These are phyloP conservation scores for Moesziomyces sp. DNA, from an alignment of 1,284 basidiomycete genomes.

Conservation along the genomic window DNA sequence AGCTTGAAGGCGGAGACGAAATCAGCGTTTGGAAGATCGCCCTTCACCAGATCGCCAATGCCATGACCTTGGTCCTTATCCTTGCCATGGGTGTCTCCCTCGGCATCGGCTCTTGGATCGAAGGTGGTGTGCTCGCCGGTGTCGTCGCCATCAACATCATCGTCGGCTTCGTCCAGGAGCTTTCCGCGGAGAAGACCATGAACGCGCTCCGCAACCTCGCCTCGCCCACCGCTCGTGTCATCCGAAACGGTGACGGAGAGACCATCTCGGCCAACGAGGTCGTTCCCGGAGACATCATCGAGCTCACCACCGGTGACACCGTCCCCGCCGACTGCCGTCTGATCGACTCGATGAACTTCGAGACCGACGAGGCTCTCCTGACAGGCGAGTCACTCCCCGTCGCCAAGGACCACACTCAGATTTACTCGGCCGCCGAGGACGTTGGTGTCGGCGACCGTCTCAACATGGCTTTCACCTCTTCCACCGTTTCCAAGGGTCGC, in stretches of 20 bases:
- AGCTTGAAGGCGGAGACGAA: conserved; percentile 61
- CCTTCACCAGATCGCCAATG: conserved; percentile 65
- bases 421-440: conserved; percentile 51
- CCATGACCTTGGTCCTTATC: conserved; percentile 69
- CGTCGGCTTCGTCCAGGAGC: conserved; percentile 73
- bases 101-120: conserved; percentile 73
- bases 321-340: conserved; percentile 65
- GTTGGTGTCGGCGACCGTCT: conserved; percentile 72
- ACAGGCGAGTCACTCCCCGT: conserved; percentile 78
- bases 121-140: conserved; percentile 76
- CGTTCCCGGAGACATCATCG: conserved; percentile 71
- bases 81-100: conserved; percentile 77
- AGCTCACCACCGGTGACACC: conserved; percentile 64
- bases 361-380: conserved; percentile 76
- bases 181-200: conserved; percentile 74
- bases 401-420: conserved; percentile 70
- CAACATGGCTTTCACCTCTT: conserved; percentile 75
- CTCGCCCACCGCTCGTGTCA: conserved; percentile 75
- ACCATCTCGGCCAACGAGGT: conserved; percentile 74
- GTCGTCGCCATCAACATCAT: conserved; percentile 72
- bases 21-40: conserved; percentile 57
- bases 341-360: conserved; percentile 66
- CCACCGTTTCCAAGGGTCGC: conserved; percentile 76
- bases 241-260: conserved; percentile 72
- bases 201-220: conserved; percentile 73